phyloP scores from a whole-genome alignment of 768 basidiomycete species.

The Erythrobasidium yunnanense region DNA sequence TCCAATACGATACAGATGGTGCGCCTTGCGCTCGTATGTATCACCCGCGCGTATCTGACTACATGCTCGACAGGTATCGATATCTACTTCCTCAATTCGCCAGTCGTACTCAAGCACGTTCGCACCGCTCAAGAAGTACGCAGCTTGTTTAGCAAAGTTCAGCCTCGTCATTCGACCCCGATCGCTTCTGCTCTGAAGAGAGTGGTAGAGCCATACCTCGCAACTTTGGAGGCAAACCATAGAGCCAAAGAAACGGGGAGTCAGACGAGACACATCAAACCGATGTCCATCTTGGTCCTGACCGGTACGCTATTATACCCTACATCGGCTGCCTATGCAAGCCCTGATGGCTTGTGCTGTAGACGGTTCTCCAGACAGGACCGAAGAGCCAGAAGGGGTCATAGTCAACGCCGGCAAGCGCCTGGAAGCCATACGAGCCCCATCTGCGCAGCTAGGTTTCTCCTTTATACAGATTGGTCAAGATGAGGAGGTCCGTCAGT shows the following conservation, averaged over 20 bases:
- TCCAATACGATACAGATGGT: constrained; percentile 26
- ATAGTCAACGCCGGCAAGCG: constrained; percentile 24
- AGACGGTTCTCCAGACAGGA: constrained; percentile 29
- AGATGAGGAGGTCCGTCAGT: constrained; percentile 31
- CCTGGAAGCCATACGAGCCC: constrained; percentile 39
- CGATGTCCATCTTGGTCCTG: constrained; percentile 31
- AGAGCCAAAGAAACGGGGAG: neutral
- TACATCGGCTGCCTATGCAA: neutral
- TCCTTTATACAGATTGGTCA: constrained; percentile 65
- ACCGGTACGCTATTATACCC: constrained; percentile 4
- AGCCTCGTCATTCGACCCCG: constrained; percentile 31
- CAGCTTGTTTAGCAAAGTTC: constrained; percentile 30
- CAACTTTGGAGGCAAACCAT: constrained; percentile 23
- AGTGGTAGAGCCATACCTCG: constrained; percentile 33
- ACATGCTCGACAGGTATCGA: too few species aligned
- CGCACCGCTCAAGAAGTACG: constrained; percentile 22
- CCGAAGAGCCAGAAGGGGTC: constrained; percentile 23
- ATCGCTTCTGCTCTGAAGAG: constrained; percentile 28
- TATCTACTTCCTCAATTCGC: constrained; percentile 33
- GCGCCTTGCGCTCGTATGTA: too few species aligned
- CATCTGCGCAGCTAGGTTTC: constrained; percentile 45
- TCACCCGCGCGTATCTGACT: too few species aligned
- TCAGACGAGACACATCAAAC: constrained; percentile 24
- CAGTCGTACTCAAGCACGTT: neutral
- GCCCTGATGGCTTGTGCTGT: neutral